Conservation (phyloP, 1,139 yeast species). For the Meyerozyma elateridarum region DNA sequence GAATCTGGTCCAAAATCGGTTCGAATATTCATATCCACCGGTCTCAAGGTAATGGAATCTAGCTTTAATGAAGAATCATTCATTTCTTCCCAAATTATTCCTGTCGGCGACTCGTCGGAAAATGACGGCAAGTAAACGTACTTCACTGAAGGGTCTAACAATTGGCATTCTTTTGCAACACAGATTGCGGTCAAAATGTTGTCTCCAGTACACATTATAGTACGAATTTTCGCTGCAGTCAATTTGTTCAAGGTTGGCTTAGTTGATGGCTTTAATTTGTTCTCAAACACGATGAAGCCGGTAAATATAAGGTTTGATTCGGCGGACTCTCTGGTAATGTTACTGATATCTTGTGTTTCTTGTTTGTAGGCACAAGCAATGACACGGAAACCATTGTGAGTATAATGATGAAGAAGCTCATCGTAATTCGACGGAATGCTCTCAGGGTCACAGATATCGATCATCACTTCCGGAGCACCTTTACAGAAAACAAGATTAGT, state of each 20-base stretch:
- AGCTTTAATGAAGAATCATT: conserved; percentile 48
- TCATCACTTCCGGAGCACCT: conserved; percentile 98
- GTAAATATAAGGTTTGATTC: conserved; percentile 68
- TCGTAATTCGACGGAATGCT: conserved; percentile 74
- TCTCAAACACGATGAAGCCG: conserved; percentile 91
- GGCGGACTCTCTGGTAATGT: conserved; percentile 52
- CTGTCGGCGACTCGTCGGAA: conserved; percentile 28
- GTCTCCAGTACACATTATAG: conserved; percentile 97
- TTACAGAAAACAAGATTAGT: conserved; percentile 60
- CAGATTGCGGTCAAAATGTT: conserved; percentile 90
- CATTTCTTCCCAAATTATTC: conserved; percentile 60
- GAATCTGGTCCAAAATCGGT: conserved; percentile 20
- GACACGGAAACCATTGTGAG: conserved; percentile 91
- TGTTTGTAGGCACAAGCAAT: conserved; percentile 85
- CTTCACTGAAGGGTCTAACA: conserved; percentile 41
- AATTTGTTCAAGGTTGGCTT: conserved; percentile 55
- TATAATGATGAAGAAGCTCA: conserved; percentile 71
- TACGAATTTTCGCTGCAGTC: conserved; percentile 65
- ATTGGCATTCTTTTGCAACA: conserved; percentile 81
- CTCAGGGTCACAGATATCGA: conserved; percentile 64
- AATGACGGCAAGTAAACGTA: conserved; percentile 70
- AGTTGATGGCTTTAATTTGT: conserved; percentile 73
- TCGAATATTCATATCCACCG: conserved; percentile 29
- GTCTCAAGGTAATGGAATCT: conserved; percentile 61
- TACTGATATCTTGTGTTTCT: conserved; percentile 15